Evolutionary conservation across 1,284 basidiomycete genomes (phyloP), one percentile per base, ranked within the genome.

Genomic region (Coniferiporia weirii): DNA sequence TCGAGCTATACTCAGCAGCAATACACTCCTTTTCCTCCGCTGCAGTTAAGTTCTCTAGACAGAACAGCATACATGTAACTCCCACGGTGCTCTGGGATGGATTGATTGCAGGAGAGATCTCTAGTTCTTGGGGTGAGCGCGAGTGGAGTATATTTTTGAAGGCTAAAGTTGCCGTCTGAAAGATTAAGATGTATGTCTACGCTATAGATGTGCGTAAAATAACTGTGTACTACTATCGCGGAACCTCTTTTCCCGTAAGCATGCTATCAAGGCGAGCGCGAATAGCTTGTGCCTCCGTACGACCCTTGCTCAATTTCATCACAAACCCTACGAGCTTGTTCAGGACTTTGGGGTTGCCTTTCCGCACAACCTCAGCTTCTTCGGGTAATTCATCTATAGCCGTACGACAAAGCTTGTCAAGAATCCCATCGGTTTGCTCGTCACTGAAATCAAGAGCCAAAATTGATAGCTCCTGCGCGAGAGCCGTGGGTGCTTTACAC

Each of bases 1-100:
- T 38, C 57, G 56, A 38, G n/a, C 13, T 35, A 38, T 40, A 36
- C 51, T 59, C 61, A 54, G 34, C 15, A 57, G 7, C 27, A 27
- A 22, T 5, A 36, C 5, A 20, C 46, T 4, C 44, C 7, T 52
- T 47, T 20, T 45, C n/a, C 35, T 40, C 36, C 58, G 38, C 45
- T 32, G 38, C 20, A 89, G 86, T 94, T 76, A 96, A 96, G 74
- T 87, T 90, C 69, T 85, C 91, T 5, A 80, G 95, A 63, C 95
- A 97, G 77, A 97, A 97, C 65, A 80, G 91, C 4, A 85, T 97
- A 55, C 95, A 97, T 66, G 92, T 96, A 54, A 95, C 93, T 35
- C 94, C 95, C 1, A 93, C 93, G 8, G 89, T 83, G 0, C 74
- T 94, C 2, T 92, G 88, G 83, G 89, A 95, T 68, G 95, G 95